Conservation (phyloP, 1,284 basidiomycete genomes). For the Leccinum proximum region DNA sequence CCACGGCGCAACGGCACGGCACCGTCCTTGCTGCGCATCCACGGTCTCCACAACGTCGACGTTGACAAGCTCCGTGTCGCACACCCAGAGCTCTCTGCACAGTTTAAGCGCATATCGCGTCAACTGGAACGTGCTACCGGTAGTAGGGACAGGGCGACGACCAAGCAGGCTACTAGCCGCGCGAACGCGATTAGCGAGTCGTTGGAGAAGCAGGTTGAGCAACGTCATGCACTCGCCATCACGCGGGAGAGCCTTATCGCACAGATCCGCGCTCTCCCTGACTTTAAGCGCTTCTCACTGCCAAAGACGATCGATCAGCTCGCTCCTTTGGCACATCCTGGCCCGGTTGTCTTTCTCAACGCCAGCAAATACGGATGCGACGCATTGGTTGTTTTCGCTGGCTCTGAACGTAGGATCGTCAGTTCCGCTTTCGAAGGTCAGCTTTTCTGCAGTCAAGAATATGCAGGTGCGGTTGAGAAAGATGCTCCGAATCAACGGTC, state of each 20-base stretch:
- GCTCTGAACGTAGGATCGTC: too few relatives aligned
- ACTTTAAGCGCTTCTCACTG: conserved; percentile 2
- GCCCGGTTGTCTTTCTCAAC: conserved; percentile 7
- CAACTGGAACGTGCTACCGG: conserved; percentile 2
- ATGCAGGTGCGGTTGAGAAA: background rate
- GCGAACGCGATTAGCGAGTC: background rate
- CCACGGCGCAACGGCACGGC: too few relatives aligned
- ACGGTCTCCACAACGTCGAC: too few relatives aligned
- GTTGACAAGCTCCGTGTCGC: background rate
- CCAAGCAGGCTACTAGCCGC: background rate
- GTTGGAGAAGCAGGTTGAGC: background rate
- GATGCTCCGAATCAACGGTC: background rate
- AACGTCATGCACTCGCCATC: background rate
- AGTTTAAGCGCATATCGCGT: background rate
- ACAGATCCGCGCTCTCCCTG: conserved; percentile 3
- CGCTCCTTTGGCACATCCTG: background rate
- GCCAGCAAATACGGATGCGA: background rate
- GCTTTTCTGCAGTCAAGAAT: background rate
- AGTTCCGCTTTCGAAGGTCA: too few relatives aligned
- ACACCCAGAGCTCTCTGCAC: background rate
- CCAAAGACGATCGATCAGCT: conserved; percentile 5
- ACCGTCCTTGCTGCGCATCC: too few relatives aligned
- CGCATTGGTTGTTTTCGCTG: too few relatives aligned
- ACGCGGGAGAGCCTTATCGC: conserved; percentile 3
- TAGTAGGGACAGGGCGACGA: background rate